Base-by-base conservation (phyloP, 2,329 filamentous ascomycete genomes). In the Podosphaera xanthii region DNA sequence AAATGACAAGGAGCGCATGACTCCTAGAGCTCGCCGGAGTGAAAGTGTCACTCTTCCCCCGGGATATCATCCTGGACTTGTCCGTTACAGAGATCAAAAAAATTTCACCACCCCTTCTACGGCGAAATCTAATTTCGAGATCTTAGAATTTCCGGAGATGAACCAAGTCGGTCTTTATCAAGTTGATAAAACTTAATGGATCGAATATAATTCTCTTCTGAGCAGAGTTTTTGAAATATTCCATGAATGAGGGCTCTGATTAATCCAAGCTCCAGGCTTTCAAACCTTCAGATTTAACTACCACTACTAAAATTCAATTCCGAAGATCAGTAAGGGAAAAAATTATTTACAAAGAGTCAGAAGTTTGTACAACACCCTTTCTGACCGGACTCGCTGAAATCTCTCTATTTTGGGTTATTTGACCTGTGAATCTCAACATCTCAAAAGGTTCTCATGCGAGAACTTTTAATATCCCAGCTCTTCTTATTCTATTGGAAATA, bases 1-100 rank as follows among this genome's bases (percentile, higher is more conserved):
- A 65, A 86, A 94, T 71, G 85, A 94, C 71, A 78, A 78, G 63
- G 77, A 81, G 65, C 82, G 85, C 59, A 70, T 70, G 69, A 64
- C 60, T 42, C 68, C 67, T 52, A 62, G 67, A 58, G 66, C 66
- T 40, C 64, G 65, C 9, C 67, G 65, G 34, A 68, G 66, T 58
- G 67, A 69, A 50, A 67, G 66, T 57, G 68, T 77, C 64, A 74
- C 72, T 48, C 72, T 72, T 14, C 76, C 76, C 49, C 70, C 71
- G 4, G 72, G 72, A 54, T 70, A 70, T 58, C 69, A 68, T 40
- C 72, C 72, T 58, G 62, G 61, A 34, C 72, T 77, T 38, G 70
- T 76, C 60, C 73, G 72, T 59, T 77, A 73, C 67, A 68, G 65
- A 55, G 73, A 74, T 63, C 70, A 73, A 63, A 67, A 67, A 58